These are phyloP conservation scores for Lachnellula occidentalis DNA, from an alignment of 2,329 filamentous ascomycete species.

Conservation along the genomic window DNA sequence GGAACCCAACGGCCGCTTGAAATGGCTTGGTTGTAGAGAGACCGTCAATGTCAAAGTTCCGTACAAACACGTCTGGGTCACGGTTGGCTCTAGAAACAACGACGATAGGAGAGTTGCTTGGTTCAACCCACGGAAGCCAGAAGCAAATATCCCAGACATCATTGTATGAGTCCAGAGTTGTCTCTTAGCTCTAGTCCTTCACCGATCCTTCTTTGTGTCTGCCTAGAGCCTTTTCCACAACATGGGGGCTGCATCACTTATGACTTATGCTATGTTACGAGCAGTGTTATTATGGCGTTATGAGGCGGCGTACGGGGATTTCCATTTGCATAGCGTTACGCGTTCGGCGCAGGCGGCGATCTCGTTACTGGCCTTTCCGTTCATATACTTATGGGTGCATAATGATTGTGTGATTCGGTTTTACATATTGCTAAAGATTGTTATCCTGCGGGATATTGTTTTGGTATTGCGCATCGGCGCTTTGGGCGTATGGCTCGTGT, in stretches of 20 bases:
- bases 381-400: not conserved
- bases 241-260: not conserved
- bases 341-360: constrained; percentile 10
- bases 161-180: constrained; percentile 11
- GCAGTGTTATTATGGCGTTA: not conserved
- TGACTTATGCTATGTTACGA: not conserved
- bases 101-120: constrained; percentile 39
- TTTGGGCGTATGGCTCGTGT: not conserved
- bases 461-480: not conserved
- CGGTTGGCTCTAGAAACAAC: constrained; percentile 57
- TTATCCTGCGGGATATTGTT: not conserved
- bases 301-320: not conserved
- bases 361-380: not conserved
- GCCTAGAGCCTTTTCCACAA: not conserved
- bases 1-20: constrained; percentile 44
- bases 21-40: constrained; percentile 56
- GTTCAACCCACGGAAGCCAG: constrained; percentile 31
- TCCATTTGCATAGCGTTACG: constrained; percentile 13
- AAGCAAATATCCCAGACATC: constrained; percentile 27
- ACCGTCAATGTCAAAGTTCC: constrained; percentile 45
- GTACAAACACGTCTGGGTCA: constrained; percentile 64
- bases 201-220: not conserved
- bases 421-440: not conserved
- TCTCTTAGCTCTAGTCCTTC: not conserved
- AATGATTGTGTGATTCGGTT: not conserved